Base-by-base conservation (phyloP, 805 yeast genomes). In the Hanseniaspora singularis region DNA sequence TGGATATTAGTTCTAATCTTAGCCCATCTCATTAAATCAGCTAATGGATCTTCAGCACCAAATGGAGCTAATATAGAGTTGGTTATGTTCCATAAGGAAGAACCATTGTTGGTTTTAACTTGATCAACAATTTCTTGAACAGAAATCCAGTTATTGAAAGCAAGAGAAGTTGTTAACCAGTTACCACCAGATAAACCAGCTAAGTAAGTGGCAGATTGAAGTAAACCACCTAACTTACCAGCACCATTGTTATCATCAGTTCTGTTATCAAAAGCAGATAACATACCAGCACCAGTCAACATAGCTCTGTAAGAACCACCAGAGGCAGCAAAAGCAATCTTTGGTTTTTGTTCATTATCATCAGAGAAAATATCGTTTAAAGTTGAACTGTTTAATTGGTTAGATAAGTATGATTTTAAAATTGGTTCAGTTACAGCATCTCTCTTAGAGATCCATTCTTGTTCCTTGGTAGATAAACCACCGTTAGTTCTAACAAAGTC, bases 281-380 rank as follows among this genome's bases (percentile, higher is more conserved):
- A 64, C 59, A 78, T 76, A 30, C 95, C 95, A 12, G 94, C 95
- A 2, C 94, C 95, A 49, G 71, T 64, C 38, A 86, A 64, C 85
- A 86, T 83, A 28, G 95, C 94, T 51, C 96, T 72, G 61, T 83
- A 86, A 3, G 95, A 95, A 58, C 96, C 95, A 38, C 95, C 95
- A 14, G 84, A 71, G 53, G 79, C 76, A 6, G 86, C 79, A 24
- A 73, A 53, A 3, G 76, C 87, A 36, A 81, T 65, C 40, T 70
- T 67, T 11, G 61, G 61, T 10, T 52, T 53, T 38, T 52, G 52
- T 9, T 52, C 51, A 20, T 49, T 39, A 32, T 52, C 50, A 32
- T 48, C 26, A 15, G 49, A 49, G 46, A 61, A 58, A 23, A 62
- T 46, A 27, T 45, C 39, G 27, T 54, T 52, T 3, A 55, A 49